Evolutionary conservation across 257 asterid genomes (phyloP), one percentile per base, ranked within the genome.

Genomic region (Lantana camara): DNA sequence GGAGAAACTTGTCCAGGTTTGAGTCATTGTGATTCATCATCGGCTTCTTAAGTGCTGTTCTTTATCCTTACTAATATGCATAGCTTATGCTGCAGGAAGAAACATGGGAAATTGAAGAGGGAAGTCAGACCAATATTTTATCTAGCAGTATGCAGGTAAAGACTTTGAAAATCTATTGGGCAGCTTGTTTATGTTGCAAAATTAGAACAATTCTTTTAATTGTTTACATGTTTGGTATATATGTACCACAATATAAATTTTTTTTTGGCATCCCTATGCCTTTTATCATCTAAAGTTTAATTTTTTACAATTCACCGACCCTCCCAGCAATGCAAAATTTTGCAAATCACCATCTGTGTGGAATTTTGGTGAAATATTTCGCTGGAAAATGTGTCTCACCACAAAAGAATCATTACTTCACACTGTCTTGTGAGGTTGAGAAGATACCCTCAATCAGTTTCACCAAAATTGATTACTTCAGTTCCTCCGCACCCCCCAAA

Each of bases 141-240:
- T 84, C 96, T 45, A 94, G 99, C 86, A 90, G 99, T 73, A 88
- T 90, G 87, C 96, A 93, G 96, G 98, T 92, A 79, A 47, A 32
- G 35, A 19, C 55, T 22, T 56, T 21, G 34, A 58, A 46, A 44
- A 4, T 10, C 19, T 70, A 12, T 19, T 56, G 60, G 30, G 15
- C 54, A 38, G 24, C 51, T 45, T 54, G 49, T 53, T 66, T 59
- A 49, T 40, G 12, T 24, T 38, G 45, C 60, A 35, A 72, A 49
- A 17, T 3, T 30, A 38, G 4, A 24, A 21, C 14, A 20, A 15
- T 23, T 35, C 32, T 42, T 38, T 55, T 27, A 29, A 19, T 35
- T 54, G 13, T 60, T 64, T 58, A 19, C 60, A 16, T 46, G 14
- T 21, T 15, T 49, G 38, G 4, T 27, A 27, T 27, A 27, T 27